Percentiles rank a stretch among this genome's conserved stretches.
phyloP scores from a whole-genome alignment of 129 eudicot genomes.

The Oenanthe sinensis region DNA sequence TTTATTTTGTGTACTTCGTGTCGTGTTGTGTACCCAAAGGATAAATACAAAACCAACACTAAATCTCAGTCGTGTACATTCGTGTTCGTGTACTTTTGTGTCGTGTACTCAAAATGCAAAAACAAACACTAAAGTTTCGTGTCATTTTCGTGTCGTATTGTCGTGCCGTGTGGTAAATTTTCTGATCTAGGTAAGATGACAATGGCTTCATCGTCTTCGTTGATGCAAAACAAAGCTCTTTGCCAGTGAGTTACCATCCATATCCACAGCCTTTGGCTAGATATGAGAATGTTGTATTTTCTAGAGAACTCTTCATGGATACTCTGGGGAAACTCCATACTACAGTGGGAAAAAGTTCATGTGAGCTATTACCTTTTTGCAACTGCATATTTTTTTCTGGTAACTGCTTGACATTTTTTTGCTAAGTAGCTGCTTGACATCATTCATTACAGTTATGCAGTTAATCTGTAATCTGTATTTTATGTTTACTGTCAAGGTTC shows the following conservation, averaged over 20 bases:
- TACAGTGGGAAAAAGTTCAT: constrained; percentile 83
- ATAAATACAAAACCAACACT: no score
- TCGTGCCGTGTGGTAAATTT: no score
- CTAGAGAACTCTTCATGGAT: constrained; percentile 50
- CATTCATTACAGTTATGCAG: not conserved
- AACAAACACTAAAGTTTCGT: no score
- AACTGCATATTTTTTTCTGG: not conserved
- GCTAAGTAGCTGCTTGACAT: no score
- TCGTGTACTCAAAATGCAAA: no score
- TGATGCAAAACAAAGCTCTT: constrained; percentile 20
- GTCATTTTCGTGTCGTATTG: no score
- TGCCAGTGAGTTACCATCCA: constrained; percentile 22
- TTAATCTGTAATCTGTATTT: not conserved
- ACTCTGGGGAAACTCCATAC: constrained; percentile 70
- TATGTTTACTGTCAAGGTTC: not conserved
- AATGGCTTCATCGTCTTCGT: constrained; percentile 36
- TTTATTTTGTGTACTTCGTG: no score
- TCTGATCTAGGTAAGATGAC: no score
- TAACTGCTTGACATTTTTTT: not conserved
- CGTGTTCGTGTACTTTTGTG: no score
- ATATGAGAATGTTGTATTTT: constrained; percentile 58
- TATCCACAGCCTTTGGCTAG: constrained; percentile 70
- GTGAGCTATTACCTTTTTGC: constrained; percentile 24
- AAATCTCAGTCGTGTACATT: no score
- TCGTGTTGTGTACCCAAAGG: no score